These are phyloP conservation scores for Pseudogymnoascus sp. DNA, from an alignment of 2,329 filamentous ascomycete genomes.

Conservation along the genomic window DNA sequence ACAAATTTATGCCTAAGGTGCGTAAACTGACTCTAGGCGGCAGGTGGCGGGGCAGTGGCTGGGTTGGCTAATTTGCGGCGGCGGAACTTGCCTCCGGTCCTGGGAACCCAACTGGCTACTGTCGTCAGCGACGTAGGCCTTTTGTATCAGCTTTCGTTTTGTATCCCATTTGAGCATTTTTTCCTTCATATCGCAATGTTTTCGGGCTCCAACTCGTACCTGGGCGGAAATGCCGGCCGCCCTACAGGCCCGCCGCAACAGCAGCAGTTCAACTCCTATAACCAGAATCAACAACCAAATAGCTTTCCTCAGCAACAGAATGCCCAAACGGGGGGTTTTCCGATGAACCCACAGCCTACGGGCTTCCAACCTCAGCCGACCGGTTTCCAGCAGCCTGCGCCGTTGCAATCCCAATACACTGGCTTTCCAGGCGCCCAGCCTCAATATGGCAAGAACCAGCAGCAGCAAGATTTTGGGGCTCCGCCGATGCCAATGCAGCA, in stretches of 20 bases:
- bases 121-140: conserved; percentile 9
- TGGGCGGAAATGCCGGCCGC: conserved; percentile 69
- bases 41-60: neutral
- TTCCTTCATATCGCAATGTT: conserved; percentile 54
- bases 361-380: conserved; percentile 44
- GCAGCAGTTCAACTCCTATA: conserved; percentile 38
- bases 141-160: conserved; percentile 12
- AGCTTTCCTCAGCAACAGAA: conserved; percentile 26
- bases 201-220: conserved; percentile 77
- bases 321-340: conserved; percentile 25
- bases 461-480: conserved; percentile 32
- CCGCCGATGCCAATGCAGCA: conserved; percentile 28
- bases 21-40: neutral
- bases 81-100: conserved; percentile 5
- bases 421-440: conserved; percentile 42
- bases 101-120: conserved; percentile 6
- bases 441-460: conserved; percentile 38
- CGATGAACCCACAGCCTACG: conserved; percentile 21
- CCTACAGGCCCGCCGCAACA: conserved; percentile 58
- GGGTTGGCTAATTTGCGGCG: conserved; percentile 7
- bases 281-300: conserved; percentile 27
- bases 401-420: conserved; percentile 49
- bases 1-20: conserved; percentile 2
- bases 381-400: conserved; percentile 44
- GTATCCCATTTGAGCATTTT: conserved; percentile 11